A percentile compares a stretch with the other conserved stretches of the same genome.
phyloP scores from a whole-genome alignment of 1,284 basidiomycete genomes.

The Puccinia hordei region DNA sequence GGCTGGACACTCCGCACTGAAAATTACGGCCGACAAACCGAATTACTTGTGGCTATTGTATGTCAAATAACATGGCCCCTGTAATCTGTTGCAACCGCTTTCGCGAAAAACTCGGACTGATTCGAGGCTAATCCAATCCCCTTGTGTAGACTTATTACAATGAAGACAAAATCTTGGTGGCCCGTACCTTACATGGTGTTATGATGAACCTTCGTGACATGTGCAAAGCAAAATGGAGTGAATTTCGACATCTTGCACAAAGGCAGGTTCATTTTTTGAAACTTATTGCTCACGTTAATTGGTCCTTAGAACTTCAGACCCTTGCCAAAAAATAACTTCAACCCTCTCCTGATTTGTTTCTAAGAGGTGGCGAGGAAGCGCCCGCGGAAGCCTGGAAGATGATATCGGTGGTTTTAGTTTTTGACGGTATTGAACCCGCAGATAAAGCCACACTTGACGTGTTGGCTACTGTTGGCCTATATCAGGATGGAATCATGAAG shows the following conservation, averaged over 20 bases:
- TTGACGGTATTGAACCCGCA: slow-evolving; percentile 92
- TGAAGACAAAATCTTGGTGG: slow-evolving; percentile 92
- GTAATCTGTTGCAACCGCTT: background rate
- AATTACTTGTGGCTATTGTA: slow-evolving; percentile 72
- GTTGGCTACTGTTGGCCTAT: slow-evolving; percentile 81
- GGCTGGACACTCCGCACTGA: slow-evolving; percentile 80
- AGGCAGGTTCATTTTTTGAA: background rate
- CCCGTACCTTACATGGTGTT: slow-evolving; percentile 87
- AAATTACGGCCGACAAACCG: slow-evolving; percentile 84
- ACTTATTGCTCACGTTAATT: background rate
- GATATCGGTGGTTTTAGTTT: slow-evolving; percentile 78
- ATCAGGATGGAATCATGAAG: slow-evolving; percentile 93
- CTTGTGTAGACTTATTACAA: slow-evolving; percentile 67
- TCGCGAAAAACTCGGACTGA: background rate
- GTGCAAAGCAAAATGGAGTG: slow-evolving; percentile 76
- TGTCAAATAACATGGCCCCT: slow-evolving; percentile 17
- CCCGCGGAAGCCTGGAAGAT: slow-evolving; percentile 80
- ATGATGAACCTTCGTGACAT: slow-evolving; percentile 99
- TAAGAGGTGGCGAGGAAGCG: slow-evolving; percentile 71
- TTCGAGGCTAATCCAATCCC: background rate
- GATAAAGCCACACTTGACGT: slow-evolving; percentile 90
- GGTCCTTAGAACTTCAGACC: background rate
- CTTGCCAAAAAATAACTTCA: background rate
- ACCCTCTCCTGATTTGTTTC: background rate
- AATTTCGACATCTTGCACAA: slow-evolving; percentile 45